A percentile compares a stretch with the other conserved stretches of the same genome.
Evolutionary conservation across 2,329 filamentous ascomycete species (phyloP).

Genomic region (Aspergillus sp.): DNA sequence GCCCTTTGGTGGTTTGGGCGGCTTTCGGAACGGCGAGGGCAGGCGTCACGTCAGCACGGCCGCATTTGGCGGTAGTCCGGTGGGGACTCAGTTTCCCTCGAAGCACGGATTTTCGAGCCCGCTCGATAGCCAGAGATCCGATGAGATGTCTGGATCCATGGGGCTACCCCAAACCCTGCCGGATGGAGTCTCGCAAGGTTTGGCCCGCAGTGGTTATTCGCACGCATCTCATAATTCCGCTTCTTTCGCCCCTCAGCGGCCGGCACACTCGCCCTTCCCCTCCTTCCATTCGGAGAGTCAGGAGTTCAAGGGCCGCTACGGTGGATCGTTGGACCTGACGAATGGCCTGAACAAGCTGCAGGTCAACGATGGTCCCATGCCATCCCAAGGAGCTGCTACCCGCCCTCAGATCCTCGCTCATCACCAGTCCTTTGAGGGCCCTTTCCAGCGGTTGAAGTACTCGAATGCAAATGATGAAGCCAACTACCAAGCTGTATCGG

Average conservation of each 20-base stretch:
- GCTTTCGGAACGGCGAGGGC: constrained; percentile 34
- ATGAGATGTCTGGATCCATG: constrained; percentile 29
- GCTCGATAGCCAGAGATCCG: constrained; percentile 28
- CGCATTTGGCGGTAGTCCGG: constrained; percentile 31
- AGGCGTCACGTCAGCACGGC: constrained; percentile 32
- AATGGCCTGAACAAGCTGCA: constrained; percentile 33
- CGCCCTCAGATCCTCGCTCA: constrained; percentile 28
- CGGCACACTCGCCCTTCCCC: constrained; percentile 37
- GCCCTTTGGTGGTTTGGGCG: constrained; percentile 28
- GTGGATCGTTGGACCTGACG: constrained; percentile 29
- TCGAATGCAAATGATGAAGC: constrained; percentile 27
- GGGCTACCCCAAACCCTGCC: constrained; percentile 27
- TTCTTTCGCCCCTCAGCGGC: constrained; percentile 32
- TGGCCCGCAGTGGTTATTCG: constrained; percentile 26
- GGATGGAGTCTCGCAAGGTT: constrained; percentile 27
- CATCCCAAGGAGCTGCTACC: constrained; percentile 27
- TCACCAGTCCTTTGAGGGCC: constrained; percentile 46
- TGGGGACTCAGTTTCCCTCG: constrained; percentile 28
- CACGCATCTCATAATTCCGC: constrained; percentile 37
- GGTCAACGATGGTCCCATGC: constrained; percentile 33
- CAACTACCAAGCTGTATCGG: constrained; percentile 25
- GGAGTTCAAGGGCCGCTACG: constrained; percentile 31
- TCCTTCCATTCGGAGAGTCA: constrained; percentile 41
- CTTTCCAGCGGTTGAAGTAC: constrained; percentile 45
- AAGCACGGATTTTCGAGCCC: constrained; percentile 30